Base-by-base conservation (phyloP, 352 stramenopile genomes). In the Phytophthora fragariaefolia region DNA sequence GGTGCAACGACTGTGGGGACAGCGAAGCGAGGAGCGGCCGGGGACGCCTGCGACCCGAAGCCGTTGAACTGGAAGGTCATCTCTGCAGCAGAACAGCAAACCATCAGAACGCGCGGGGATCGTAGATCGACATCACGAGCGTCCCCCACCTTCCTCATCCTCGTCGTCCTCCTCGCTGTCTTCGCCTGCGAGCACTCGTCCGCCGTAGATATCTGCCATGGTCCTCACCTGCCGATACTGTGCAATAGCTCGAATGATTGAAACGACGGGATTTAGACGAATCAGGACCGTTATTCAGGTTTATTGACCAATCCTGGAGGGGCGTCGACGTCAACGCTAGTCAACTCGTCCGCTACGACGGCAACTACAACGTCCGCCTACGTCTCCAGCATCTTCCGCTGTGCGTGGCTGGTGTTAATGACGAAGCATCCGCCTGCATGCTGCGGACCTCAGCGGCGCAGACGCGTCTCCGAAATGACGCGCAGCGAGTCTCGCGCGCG, bases 161-260 rank as follows among this genome's bases (percentile, higher is more conserved):
- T 91, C 81, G 18, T 89, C 82, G 63, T 93, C 85, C 50, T 92
- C 81, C 70, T 93, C 85, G 66, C 85, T 93, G 74, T 93, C 85
- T 71, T 93, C 85, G 43, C 85, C 85, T 50, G 81, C 82, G 8
- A 90, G 77, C 47, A 93, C 85, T 46, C 85, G 85, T 2, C 85
- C 85, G 56, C 82, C 77, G 50, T 81, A 77, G 36, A 80, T 81
- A 70, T 85, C 73, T 20, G 77, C 55, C 83, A 90, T 92, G n/a
- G 4, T 59, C 34, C 43, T 65, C 30, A 28, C 20, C 40, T 50
- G 12, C 34, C 18, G 34, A 13, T 20, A 43, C 34, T 20, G 34
- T 22, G 32, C 32, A 43, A 43, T 69, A 45, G 54, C 24, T 45
- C 9, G 45, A 15, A 28, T 23, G 7, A 47, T 51, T 6, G 26